A percentile compares a stretch with the other conserved stretches of the same genome.
Conservation (phyloP, 768 basidiomycete species). For the Lentinula lateritia region DNA sequence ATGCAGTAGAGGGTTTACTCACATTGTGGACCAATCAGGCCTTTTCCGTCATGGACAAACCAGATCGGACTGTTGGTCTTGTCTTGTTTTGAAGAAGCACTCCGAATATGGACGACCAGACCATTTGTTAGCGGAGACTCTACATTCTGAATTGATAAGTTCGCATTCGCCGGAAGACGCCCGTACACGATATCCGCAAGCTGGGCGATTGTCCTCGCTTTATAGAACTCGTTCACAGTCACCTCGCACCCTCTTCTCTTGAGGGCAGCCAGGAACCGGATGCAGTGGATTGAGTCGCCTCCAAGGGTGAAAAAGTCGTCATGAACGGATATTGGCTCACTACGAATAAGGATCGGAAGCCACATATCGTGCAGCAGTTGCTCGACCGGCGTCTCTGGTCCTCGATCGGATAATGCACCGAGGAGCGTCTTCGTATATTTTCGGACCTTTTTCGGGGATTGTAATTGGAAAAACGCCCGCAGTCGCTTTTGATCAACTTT, state of each 20-base stretch:
- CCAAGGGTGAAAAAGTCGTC: slow-evolving; percentile 4
- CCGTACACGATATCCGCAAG: neutral
- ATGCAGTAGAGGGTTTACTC: neutral
- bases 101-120: neutral
- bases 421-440: neutral
- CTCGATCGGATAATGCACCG: neutral
- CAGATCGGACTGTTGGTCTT: neutral
- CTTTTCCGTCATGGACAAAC: slow-evolving; percentile 1
- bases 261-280: neutral
- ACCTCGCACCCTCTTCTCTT: slow-evolving; percentile 1
- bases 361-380: neutral
- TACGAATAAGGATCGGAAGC: neutral
- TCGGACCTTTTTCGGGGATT: neutral
- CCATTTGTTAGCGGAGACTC: neutral
- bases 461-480: neutral
- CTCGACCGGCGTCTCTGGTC: neutral
- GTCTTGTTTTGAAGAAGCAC: neutral
- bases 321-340: neutral
- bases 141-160: neutral
- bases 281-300: slow-evolving; percentile 3
- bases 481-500: neutral
- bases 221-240: neutral
- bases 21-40: neutral
- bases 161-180: neutral
- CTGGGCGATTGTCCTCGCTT: neutral